Percentiles rank a stretch among this genome's conserved stretches.
Conservation (phyloP, 495 filamentous ascomycete species). For the Elasticomyces elasticus region DNA sequence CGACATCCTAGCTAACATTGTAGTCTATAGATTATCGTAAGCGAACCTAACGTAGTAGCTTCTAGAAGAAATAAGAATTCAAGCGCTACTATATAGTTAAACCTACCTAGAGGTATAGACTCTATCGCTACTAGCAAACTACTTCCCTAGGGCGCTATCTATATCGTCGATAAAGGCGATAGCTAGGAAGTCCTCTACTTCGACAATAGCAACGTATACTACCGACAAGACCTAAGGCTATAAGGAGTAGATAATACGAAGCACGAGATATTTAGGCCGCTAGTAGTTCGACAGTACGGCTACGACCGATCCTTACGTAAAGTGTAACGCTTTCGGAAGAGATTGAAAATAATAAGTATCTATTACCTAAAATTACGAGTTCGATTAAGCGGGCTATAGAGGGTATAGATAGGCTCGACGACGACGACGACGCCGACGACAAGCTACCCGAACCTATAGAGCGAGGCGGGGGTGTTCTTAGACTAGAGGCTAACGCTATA, state of each 20-base stretch:
- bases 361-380: slow-evolving; percentile 20
- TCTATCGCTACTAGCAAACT: slow-evolving; percentile 70
- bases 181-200: slow-evolving; percentile 70
- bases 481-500: background rate
- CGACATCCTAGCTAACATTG: too few species aligned
- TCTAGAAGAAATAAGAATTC: slow-evolving; percentile 85
- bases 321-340: slow-evolving; percentile 18
- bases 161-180: slow-evolving; percentile 67
- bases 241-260: slow-evolving; percentile 64
- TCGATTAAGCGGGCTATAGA: slow-evolving; percentile 19
- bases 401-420: background rate
- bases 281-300: background rate
- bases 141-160: slow-evolving; percentile 74
- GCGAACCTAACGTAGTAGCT: slow-evolving; percentile 55
- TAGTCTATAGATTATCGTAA: slow-evolving; percentile 64
- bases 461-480: background rate
- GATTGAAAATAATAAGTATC: slow-evolving; percentile 19
- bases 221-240: slow-evolving; percentile 51
- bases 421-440: too few species aligned
- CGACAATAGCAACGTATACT: slow-evolving; percentile 55
- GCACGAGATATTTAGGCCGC: slow-evolving; percentile 23
- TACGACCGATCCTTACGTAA: slow-evolving; percentile 16
- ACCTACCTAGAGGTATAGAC: slow-evolving; percentile 90
- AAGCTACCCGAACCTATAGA: background rate
- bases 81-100: slow-evolving; percentile 80